Evolutionary conservation across 2,329 filamentous ascomycete genomes (phyloP).

Genomic region (Scopulariopsis brevicaulis): DNA sequence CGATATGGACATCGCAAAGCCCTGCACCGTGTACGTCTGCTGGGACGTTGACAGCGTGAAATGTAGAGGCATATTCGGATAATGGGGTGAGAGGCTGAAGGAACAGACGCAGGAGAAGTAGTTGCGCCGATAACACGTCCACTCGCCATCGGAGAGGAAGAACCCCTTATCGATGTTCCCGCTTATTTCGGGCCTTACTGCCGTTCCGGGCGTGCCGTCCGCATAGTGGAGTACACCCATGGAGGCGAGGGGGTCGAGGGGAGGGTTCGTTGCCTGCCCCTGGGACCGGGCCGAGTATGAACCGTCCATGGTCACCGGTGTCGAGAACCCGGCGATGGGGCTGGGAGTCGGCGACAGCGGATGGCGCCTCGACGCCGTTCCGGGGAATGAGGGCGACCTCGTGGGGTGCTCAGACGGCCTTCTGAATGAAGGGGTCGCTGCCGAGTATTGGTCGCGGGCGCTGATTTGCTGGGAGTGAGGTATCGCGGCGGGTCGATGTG

Average conservation of each 20-base stretch:
- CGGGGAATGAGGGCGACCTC: constrained; percentile 39
- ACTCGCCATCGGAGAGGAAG: constrained; percentile 69
- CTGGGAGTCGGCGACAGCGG: constrained; percentile 42
- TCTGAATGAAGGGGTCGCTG: constrained; percentile 37
- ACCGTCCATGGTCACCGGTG: constrained; percentile 37
- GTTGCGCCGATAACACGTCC: constrained; percentile 88
- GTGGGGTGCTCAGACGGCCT: constrained; percentile 34
- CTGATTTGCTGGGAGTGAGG: constrained; percentile 38
- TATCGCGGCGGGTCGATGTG: constrained; percentile 43
- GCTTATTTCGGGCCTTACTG: constrained; percentile 61
- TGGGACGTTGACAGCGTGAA: constrained; percentile 37
- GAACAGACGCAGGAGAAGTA: constrained; percentile 82
- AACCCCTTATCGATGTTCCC: constrained; percentile 85
- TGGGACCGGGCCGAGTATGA: constrained; percentile 25
- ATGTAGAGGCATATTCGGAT: constrained; percentile 32
- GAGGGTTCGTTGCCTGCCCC: constrained; percentile 34
- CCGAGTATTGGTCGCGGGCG: constrained; percentile 41
- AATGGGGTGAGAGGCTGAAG: constrained; percentile 54
- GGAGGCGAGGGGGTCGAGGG: constrained; percentile 35
- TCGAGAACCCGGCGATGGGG: constrained; percentile 31
- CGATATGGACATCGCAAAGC: constrained; percentile 75
- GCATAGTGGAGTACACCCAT: constrained; percentile 51
- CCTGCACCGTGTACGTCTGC: constrained; percentile 53
- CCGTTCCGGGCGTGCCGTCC: constrained; percentile 28
- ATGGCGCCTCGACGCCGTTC: constrained; percentile 32